These are phyloP conservation scores for Nothophytophthora sp. DNA, from an alignment of 352 stramenopile genomes.

Conservation along the genomic window DNA sequence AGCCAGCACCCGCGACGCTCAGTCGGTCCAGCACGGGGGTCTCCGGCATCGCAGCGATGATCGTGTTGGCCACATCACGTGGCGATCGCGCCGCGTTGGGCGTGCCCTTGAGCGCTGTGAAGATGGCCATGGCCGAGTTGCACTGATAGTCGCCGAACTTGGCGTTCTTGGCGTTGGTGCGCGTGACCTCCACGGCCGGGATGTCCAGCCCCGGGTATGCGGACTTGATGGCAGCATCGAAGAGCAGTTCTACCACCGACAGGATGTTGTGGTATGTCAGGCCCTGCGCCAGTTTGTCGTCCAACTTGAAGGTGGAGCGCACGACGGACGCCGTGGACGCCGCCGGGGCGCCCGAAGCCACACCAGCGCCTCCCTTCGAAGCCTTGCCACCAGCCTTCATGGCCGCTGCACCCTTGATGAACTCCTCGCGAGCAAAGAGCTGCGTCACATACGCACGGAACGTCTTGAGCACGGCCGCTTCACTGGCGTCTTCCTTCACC, in stretches of 20 bases:
- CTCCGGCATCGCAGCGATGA: constrained; percentile 86
- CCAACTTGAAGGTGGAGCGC: constrained; percentile 50
- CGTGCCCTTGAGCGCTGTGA: constrained; percentile 94
- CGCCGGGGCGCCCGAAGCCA: constrained; percentile 10
- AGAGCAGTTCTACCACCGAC: constrained; percentile 74
- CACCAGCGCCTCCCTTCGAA: constrained; percentile 21
- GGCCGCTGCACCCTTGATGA: constrained; percentile 47
- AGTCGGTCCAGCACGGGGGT: constrained; percentile 90
- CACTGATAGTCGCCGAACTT: constrained; percentile 98
- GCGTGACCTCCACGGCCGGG: constrained; percentile 63
- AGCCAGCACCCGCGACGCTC: constrained; percentile 94
- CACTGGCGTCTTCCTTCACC: constrained; percentile 44
- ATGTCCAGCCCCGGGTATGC: constrained; percentile 65
- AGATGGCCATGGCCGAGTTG: constrained; percentile 97
- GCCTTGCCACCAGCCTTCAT: constrained; percentile 47
- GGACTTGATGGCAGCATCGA: constrained; percentile 65
- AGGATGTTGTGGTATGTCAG: constrained; percentile 80
- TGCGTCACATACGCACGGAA: constrained; percentile 73
- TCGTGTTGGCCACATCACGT: constrained; percentile 87
- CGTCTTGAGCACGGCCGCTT: constrained; percentile 45
- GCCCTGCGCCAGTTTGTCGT: constrained; percentile 47
- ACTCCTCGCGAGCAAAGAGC: constrained; percentile 50
- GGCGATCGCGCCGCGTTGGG: constrained; percentile 71
- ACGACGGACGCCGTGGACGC: constrained; percentile 15
- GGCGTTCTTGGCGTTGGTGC: constrained; percentile 78